Evolutionary conservation across 768 basidiomycete species (phyloP).

Genomic region (Lanmaoa rubissima): DNA sequence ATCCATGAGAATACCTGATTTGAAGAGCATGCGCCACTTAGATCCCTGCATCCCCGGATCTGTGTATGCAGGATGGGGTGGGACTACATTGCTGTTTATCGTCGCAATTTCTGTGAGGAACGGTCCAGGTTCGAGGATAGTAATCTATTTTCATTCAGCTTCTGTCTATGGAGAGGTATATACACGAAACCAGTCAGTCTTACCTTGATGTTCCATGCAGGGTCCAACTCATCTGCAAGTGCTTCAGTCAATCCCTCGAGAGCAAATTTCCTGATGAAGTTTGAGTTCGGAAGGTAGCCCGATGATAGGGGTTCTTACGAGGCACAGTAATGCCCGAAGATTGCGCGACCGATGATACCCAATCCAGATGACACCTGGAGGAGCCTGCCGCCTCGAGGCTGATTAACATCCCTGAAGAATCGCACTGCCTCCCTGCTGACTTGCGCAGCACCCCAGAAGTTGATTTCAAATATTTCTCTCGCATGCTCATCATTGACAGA

Average conservation of each 20-base stretch:
- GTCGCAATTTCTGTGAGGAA: constrained; percentile 7
- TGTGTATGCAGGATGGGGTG: constrained; percentile 19
- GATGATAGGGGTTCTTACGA: constrained; percentile 24
- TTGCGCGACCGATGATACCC: constrained; percentile 15
- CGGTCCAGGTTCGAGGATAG: constrained; percentile 21
- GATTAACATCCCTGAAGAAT: constrained; percentile 38
- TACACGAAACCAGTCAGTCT: not conserved
- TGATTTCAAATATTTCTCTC: constrained; percentile 37
- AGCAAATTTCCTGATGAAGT: constrained; percentile 18
- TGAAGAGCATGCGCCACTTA: constrained; percentile 1
- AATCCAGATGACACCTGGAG: constrained; percentile 34
- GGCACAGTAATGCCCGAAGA: constrained; percentile 25
- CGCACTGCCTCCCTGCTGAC: constrained; percentile 34
- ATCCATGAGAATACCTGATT: not conserved
- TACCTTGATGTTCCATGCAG: constrained; percentile 24
- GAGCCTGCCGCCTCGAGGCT: constrained; percentile 34
- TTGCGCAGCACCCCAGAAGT: constrained; percentile 33
- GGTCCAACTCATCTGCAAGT: constrained; percentile 6
- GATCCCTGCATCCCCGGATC: constrained; percentile 6
- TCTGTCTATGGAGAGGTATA: not conserved
- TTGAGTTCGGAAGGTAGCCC: not conserved
- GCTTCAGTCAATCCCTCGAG: constrained; percentile 31
- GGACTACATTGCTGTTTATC: not conserved
- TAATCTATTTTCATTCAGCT: constrained; percentile 12
- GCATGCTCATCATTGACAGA: constrained; percentile 31